phyloP scores from a whole-genome alignment of 805 yeast species.

The Barnettozyma populi region DNA sequence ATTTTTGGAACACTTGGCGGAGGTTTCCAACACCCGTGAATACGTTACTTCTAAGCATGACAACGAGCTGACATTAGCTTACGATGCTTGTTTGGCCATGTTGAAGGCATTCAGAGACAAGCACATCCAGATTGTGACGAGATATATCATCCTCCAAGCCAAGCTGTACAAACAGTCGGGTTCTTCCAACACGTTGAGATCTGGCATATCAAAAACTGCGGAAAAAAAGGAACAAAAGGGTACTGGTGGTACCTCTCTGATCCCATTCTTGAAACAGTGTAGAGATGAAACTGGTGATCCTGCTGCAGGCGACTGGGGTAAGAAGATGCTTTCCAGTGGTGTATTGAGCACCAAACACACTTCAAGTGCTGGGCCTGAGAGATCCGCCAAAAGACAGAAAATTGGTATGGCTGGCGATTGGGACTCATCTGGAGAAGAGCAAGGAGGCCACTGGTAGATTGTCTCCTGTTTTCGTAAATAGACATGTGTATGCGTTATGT shows the following conservation, averaged over 20 bases:
- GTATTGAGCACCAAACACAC: constrained; percentile 25
- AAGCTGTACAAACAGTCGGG: constrained; percentile 48
- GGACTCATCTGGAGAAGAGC: constrained; percentile 23
- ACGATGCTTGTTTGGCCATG: constrained; percentile 88
- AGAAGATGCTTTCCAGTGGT: constrained; percentile 57
- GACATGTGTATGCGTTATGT: not conserved
- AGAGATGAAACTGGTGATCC: constrained; percentile 93
- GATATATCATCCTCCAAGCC: constrained; percentile 81
- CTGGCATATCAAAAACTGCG: constrained; percentile 50
- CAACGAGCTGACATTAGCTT: constrained; percentile 61
- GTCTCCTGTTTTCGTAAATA: not conserved
- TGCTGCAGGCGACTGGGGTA: constrained; percentile 93
- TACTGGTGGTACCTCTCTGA: constrained; percentile 89
- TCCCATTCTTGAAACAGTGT: constrained; percentile 91
- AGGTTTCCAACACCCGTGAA: constrained; percentile 55
- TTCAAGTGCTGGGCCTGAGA: constrained; percentile 6
- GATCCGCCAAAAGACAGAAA: constrained; percentile 22
- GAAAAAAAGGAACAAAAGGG: constrained; percentile 61
- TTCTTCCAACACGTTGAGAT: constrained; percentile 52
- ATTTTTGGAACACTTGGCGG: constrained; percentile 58
- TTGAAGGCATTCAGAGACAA: constrained; percentile 84
- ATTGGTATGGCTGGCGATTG: constrained; percentile 31
- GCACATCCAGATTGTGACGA: constrained; percentile 87
- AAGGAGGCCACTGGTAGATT: constrained; percentile 30
- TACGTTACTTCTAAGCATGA: constrained; percentile 47